Percentiles rank a stretch among this genome's conserved stretches.
Conservation (phyloP, 208 protist species). For the Crithidia fasciculata region DNA sequence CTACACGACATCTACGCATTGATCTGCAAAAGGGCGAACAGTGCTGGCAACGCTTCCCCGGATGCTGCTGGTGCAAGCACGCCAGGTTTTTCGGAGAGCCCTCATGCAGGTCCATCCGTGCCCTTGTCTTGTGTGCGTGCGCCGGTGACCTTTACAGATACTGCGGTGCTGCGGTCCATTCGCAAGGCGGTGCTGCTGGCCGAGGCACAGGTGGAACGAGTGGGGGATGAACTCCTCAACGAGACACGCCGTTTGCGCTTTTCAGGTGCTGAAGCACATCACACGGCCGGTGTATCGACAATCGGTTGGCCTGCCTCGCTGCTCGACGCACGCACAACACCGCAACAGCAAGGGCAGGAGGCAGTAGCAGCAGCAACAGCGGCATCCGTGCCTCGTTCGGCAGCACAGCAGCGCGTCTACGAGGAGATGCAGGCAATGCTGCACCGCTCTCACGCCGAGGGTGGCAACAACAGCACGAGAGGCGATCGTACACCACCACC, state of each 20-base stretch:
- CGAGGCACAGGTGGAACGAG: conserved; percentile 57
- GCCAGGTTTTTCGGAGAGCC: background rate
- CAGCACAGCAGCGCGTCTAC: conserved; percentile 43
- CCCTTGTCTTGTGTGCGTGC: background rate
- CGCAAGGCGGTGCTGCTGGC: conserved; percentile 48
- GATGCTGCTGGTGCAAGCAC: background rate
- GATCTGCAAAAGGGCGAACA: too few relatives aligned
- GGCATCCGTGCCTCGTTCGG: conserved; percentile 3
- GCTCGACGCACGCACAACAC: too few relatives aligned
- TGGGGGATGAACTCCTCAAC: conserved; percentile 7
- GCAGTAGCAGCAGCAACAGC: background rate
- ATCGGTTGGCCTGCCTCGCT: too few relatives aligned
- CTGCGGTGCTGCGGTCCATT: conserved; percentile 45
- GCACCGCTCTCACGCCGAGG: background rate
- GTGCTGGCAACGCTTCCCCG: too few relatives aligned
- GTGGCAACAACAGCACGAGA: background rate
- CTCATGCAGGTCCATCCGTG: background rate
- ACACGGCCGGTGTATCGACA: background rate
- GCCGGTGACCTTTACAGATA: background rate
- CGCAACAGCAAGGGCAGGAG: background rate
- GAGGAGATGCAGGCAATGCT: conserved; percentile 42
- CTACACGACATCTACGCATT: background rate
- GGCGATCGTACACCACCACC: background rate
- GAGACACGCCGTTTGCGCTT: background rate
- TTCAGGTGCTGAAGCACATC: background rate